phyloP scores from a whole-genome alignment of 2,329 filamentous ascomycete genomes.

The Nigrograna mackinnonii region DNA sequence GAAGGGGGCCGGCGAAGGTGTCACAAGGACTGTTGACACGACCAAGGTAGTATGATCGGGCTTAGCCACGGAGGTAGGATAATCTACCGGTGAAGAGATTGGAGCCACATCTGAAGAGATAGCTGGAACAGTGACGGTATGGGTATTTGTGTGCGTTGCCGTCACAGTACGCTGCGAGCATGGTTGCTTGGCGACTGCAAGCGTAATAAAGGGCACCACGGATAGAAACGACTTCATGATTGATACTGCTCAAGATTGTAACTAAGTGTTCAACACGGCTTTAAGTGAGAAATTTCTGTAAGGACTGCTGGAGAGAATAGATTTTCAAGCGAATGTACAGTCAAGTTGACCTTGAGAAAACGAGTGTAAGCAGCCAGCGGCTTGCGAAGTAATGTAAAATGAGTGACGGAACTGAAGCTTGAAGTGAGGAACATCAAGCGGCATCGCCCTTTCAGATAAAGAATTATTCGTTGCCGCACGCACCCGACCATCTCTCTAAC shows the following conservation, averaged over 20 bases:
- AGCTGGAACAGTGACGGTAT: conserved; percentile 6
- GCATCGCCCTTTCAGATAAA: no score
- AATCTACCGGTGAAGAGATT: neutral
- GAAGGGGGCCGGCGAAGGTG: conserved; percentile 5
- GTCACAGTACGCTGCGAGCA: conserved; percentile 5
- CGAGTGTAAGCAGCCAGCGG: conserved; percentile 14
- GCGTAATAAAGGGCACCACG: conserved; percentile 6
- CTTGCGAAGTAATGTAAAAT: conserved; percentile 5
- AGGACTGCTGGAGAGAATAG: no score
- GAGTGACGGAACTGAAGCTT: conserved; percentile 5
- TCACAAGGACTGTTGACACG: conserved; percentile 4
- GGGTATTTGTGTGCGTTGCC: conserved; percentile 4
- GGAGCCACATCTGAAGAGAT: neutral
- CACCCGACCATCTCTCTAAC: no score
- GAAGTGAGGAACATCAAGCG: neutral
- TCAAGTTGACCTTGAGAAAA: conserved; percentile 5
- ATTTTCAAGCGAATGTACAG: no score
- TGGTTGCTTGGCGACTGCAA: conserved; percentile 5
- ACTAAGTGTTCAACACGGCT: no score
- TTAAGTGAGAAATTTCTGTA: no score
- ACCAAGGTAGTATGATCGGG: conserved; percentile 1
- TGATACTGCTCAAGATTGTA: neutral
- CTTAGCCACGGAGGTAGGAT: neutral
- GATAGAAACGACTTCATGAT: conserved; percentile 14
- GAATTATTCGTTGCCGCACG: no score